phyloP scores from a whole-genome alignment of 306 rosid genomes.

The Rubus parviflorus region DNA sequence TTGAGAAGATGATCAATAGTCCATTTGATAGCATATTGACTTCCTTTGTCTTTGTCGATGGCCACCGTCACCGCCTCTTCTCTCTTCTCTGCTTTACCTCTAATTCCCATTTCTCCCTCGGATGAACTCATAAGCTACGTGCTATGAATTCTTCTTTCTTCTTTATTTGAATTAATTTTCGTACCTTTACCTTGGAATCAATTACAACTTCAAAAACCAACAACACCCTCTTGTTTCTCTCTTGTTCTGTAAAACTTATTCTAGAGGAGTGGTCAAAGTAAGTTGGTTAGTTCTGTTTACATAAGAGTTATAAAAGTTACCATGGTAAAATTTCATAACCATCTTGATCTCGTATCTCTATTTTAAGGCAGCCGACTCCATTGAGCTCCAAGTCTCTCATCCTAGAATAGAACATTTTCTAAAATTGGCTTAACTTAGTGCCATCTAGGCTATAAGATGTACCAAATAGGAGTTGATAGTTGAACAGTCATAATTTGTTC shows the following conservation, averaged over 20 bases:
- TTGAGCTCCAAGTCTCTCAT: background rate
- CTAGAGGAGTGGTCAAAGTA: background rate
- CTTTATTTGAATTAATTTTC: background rate
- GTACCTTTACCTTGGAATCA: background rate
- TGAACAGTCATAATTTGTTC: background rate
- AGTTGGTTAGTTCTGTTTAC: constrained; percentile 5
- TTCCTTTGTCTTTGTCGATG: constrained; percentile 72
- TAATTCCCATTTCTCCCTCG: constrained; percentile 37
- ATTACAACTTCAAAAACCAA: background rate
- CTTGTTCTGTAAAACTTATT: background rate
- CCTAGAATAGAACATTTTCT: background rate
- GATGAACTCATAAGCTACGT: background rate
- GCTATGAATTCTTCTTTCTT: background rate
- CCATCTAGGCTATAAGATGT: background rate
- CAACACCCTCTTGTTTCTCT: background rate
- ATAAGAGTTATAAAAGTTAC: background rate
- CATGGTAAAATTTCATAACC: background rate
- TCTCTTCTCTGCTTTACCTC: constrained; percentile 42
- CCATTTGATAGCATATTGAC: constrained; percentile 89
- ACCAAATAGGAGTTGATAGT: background rate
- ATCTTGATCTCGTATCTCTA: background rate
- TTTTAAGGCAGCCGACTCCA: background rate
- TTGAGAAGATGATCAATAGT: constrained; percentile 73
- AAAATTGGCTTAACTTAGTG: background rate
- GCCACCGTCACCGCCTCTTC: constrained; percentile 77